These are phyloP conservation scores for Lachnellula suecica DNA, from an alignment of 2,329 filamentous ascomycete genomes.

Conservation along the genomic window DNA sequence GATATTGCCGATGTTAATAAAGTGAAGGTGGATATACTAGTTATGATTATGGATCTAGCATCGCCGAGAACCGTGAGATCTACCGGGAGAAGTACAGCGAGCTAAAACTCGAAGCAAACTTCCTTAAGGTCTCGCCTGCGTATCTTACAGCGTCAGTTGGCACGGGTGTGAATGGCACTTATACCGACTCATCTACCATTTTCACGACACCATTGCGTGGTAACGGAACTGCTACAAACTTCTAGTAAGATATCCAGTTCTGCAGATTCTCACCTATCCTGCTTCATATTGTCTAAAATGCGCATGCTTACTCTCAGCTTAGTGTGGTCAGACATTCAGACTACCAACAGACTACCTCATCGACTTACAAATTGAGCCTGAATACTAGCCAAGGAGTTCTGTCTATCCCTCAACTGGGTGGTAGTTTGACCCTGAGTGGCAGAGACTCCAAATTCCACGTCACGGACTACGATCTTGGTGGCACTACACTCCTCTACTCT, in stretches of 20 bases:
- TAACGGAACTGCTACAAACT: constrained; percentile 52
- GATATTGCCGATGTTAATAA: not conserved
- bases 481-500: constrained; percentile 61
- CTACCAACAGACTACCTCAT: constrained; percentile 57
- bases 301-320: not conserved
- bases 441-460: constrained; percentile 69
- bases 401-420: constrained; percentile 58
- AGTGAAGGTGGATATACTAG: constrained; percentile 57
- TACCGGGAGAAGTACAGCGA: constrained; percentile 77
- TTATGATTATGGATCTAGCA: constrained; percentile 58
- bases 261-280: not conserved
- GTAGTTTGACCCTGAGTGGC: constrained; percentile 55
- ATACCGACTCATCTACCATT: constrained; percentile 49
- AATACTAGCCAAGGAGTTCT: constrained; percentile 57
- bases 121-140: constrained; percentile 68
- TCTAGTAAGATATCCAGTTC: constrained; percentile 45
- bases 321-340: constrained; percentile 61
- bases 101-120: constrained; percentile 73
- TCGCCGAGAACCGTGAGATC: constrained; percentile 68
- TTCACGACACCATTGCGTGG: constrained; percentile 59
- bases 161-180: constrained; percentile 42
- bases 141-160: constrained; percentile 63
- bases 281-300: too few species aligned
- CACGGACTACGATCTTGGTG: constrained; percentile 63
- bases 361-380: constrained; percentile 63